A percentile compares a stretch with the other conserved stretches of the same genome.
phyloP scores from a whole-genome alignment of 2,329 filamentous ascomycete species.

The Calonectria pseudoreteaudii region DNA sequence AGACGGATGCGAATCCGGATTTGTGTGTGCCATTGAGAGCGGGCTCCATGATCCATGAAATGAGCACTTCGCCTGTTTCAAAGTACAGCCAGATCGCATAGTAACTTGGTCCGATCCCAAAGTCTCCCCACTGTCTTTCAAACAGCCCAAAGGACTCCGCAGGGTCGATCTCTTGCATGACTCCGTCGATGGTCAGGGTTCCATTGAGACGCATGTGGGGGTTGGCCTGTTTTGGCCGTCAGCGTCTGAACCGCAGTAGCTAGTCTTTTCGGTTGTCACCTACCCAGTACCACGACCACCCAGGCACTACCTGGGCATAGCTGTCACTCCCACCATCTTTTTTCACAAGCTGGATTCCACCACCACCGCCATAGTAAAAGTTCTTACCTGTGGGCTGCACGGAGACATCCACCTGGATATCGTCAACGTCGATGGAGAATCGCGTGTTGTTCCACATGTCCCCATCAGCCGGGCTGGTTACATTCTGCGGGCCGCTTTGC shows the following conservation, averaged over 20 bases:
- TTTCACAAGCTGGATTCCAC: background rate
- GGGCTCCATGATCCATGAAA: background rate
- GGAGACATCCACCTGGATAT: background rate
- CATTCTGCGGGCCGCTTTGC: background rate
- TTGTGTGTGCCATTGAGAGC: background rate
- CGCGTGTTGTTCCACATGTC: background rate
- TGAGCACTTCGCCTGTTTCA: background rate
- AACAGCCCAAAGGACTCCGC: background rate
- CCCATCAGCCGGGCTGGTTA: background rate
- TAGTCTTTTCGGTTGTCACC: background rate
- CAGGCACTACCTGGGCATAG: background rate
- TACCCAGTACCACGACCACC: background rate
- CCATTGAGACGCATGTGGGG: background rate
- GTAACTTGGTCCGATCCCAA: background rate
- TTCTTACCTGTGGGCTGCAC: background rate
- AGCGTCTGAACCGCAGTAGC: background rate
- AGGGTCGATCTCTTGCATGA: background rate
- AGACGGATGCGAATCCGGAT: background rate
- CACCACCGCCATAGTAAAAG: background rate
- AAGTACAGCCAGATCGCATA: background rate
- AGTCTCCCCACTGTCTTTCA: slow-evolving; percentile 2
- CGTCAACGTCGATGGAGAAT: background rate
- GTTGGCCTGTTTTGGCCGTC: background rate
- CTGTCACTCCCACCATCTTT: background rate
- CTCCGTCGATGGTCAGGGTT: background rate